Percentiles rank a stretch among this genome's conserved stretches.
phyloP scores from a whole-genome alignment of 345 rosid genomes.

The Acer negundo region DNA sequence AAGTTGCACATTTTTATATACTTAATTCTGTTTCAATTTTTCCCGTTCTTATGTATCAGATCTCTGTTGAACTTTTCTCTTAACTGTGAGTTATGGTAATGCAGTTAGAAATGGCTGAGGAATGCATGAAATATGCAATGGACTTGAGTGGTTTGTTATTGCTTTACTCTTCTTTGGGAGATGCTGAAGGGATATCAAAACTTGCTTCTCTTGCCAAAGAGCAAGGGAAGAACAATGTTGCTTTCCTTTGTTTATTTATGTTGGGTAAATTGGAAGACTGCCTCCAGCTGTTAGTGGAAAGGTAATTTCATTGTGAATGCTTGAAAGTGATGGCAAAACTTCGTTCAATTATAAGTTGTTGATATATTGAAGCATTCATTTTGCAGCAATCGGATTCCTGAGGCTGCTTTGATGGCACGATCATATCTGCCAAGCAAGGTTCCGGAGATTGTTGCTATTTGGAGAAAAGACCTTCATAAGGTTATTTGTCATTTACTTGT shows the following conservation, averaged over 20 bases:
- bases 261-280: conserved; percentile 96
- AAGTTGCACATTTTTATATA: neutral
- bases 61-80: neutral
- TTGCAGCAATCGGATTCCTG: conserved; percentile 96
- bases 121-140: conserved; percentile 86
- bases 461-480: conserved; percentile 98
- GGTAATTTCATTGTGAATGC: conserved; percentile 45
- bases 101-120: conserved; percentile 99
- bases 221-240: conserved; percentile 98
- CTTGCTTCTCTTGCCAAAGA: conserved; percentile 89
- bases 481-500: conserved; percentile 35
- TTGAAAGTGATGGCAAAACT: conserved; percentile 12
- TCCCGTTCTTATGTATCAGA: neutral
- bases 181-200: conserved; percentile 83
- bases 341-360: conserved; percentile 9
- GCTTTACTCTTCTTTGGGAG: conserved; percentile 95
- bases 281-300: conserved; percentile 87
- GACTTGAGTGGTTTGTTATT: conserved; percentile 97
- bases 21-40: neutral
- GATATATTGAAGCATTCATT: conserved; percentile 27
- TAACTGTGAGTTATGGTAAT: conserved; percentile 27
- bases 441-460: conserved; percentile 87
- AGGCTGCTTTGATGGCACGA: conserved; percentile 99
- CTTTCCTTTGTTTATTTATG: conserved; percentile 89
- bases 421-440: conserved; percentile 99